Base-by-base conservation (phyloP, 1,139 yeast species). In the Williopsis jadinii region DNA sequence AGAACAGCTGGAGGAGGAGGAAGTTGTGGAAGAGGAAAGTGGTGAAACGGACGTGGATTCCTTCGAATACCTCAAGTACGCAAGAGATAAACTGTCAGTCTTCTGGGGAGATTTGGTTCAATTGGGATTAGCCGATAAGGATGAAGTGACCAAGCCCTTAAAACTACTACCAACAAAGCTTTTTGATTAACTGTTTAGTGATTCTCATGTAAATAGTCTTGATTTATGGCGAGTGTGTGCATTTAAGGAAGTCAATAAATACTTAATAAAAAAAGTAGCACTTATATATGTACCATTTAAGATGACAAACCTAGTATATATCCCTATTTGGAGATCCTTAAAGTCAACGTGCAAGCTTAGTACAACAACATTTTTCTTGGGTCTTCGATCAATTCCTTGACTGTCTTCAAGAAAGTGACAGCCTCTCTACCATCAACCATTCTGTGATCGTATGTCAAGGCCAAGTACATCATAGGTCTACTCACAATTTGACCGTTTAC, bases 401-500 rank as follows among this genome's bases (percentile, higher is more conserved):
- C 80, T 37, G 95, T 86, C 74, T 81, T 88, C 70, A 92, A 78
- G 87, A 90, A 92, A 45, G 94, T 86, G 51, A 94, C 98, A 41
- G 97, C 97, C 73, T 92, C 99, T 71, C 98, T 85, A 58, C 99
- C 99, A 64, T 92, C 99, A 63, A 94, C 76, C 61, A 92, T 83
- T 75, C 98, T 84, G 74, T 92, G 99, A 65, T 92, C 99, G 66
- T 92, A 92, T 46, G 98, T 92, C 67, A 92, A 81, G 43, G 99
- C 99, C 62, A 94, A 72, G 77, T 92, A 94, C 98, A 94, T 94
- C 98, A 92, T 92, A 66, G 99, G 99, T 74, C 97, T 85, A 35
- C 94, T 77, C 55, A 86, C 98, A 56, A 92, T 77, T 74, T 92
- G 92, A 43, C 98, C 98, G 55, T 92, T 83, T 47, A 92, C 90